Evolutionary conservation across 2,329 filamentous ascomycete species (phyloP).

Genomic region (Niveomyces coronatus): DNA sequence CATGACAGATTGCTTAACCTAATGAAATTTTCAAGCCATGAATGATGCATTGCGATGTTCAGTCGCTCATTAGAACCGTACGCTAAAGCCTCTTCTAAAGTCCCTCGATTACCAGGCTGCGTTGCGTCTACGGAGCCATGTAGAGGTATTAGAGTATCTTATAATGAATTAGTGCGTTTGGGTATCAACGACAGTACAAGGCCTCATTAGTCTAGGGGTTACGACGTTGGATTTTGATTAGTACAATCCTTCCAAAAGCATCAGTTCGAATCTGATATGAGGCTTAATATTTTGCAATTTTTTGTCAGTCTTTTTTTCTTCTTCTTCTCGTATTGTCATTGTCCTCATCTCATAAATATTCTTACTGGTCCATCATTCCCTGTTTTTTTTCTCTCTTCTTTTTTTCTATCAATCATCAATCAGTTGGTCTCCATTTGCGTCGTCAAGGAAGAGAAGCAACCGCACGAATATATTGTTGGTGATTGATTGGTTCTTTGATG

Average conservation of each 20-base stretch:
- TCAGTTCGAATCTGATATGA: slow-evolving; percentile 17
- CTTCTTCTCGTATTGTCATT: no score
- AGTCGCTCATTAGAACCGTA: no score
- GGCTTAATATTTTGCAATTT: slow-evolving; percentile 8
- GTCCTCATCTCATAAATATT: no score
- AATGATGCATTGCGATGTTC: no score
- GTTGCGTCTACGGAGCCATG: not conserved
- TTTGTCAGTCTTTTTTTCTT: slow-evolving; percentile 6
- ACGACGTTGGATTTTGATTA: slow-evolving; percentile 16
- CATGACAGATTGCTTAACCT: not conserved
- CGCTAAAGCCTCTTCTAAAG: no score
- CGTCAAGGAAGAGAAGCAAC: no score
- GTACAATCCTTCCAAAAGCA: slow-evolving; percentile 13
- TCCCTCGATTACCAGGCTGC: not conserved
- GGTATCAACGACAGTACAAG: not conserved
- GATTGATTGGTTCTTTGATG: no score
- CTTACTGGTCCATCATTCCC: no score
- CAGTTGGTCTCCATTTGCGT: no score
- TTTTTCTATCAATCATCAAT: no score
- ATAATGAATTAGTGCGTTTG: not conserved
- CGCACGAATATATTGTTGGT: no score
- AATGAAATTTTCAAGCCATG: not conserved
- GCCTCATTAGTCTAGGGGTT: slow-evolving; percentile 17
- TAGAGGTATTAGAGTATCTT: not conserved
- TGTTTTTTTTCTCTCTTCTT: no score